A percentile compares a stretch with the other conserved stretches of the same genome.
These are phyloP conservation scores for Angomonas ambiguus DNA, from an alignment of 208 protist species.

Conservation along the genomic window DNA sequence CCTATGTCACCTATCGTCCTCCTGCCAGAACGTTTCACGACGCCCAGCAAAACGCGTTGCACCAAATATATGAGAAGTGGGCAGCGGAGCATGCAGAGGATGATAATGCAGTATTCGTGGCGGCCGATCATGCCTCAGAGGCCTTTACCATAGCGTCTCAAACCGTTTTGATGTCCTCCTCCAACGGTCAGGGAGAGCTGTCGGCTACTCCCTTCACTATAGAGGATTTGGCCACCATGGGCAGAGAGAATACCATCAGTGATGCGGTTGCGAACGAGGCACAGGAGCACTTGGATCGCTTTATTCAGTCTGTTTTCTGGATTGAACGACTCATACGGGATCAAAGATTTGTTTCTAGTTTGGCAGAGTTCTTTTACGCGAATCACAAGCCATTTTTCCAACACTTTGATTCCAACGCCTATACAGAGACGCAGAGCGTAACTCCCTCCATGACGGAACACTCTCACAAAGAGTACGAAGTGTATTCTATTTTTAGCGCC, in stretches of 20 bases:
- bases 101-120: conserved; percentile 42
- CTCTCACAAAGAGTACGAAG: conserved; percentile 56
- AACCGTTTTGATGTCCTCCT: not conserved
- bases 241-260: not conserved
- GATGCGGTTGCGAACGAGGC: conserved; percentile 28
- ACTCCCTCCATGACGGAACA: conserved; percentile 24
- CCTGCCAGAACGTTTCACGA: conserved; percentile 51
- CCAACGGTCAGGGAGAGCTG: not conserved
- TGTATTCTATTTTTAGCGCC: conserved; percentile 59
- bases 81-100: conserved; percentile 15
- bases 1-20: conserved; percentile 16
- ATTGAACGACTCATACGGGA: conserved; percentile 61
- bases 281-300: conserved; percentile 50
- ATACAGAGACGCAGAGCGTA: not conserved
- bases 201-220: conserved; percentile 39
- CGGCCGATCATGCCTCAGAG: conserved; percentile 51
- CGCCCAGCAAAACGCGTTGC: conserved; percentile 53
- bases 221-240: conserved; percentile 42
- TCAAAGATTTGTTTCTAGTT: conserved; percentile 38
- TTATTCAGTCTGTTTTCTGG: conserved; percentile 48
- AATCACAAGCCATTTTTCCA: conserved; percentile 69
- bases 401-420: conserved; percentile 9
- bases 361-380: conserved; percentile 60
- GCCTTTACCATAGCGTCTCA: conserved; percentile 58
- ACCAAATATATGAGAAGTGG: conserved; percentile 61